Evolutionary conservation across 2,329 filamentous ascomycete species (phyloP), one percentile per base, ranked within the genome.

Genomic region (Arthrobotrys entomopaga): DNA sequence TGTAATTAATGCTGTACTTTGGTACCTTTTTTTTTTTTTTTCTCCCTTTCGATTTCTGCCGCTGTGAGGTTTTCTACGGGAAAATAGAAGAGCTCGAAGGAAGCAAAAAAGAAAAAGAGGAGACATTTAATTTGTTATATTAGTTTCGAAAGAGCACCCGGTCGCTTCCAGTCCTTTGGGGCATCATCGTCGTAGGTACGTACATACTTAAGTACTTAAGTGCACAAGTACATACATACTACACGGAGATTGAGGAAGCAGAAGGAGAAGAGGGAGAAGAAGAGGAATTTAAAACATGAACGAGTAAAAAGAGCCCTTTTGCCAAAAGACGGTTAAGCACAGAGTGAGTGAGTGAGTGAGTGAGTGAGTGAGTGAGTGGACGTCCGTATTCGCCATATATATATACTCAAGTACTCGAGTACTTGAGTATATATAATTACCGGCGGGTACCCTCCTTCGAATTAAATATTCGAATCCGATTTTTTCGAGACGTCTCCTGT

Each of bases 51-150:
- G 54, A 29, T 53, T 67, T 72, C 60, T 65, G 67, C 60, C 67
- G 50, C 29, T 34, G 10, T 34, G 67, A 64, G 48, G 42, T 54
- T 66, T 66, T 73, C 59, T 63, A 57, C 56, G 69, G 69, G 59
- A 73, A 73, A 66, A 73, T 73, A 56, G 61, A 20, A 60, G 69
- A 73, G 69, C 61, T 73, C 69, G 56, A 73, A 66, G 29, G 10
- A 34, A 34, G 29, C 29, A 34, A 34, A 29, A 26, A 49, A 24
- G 42, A 34, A 29, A 19, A 52, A 43, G 48, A 42, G 54, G 40
- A 24, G 61, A 50, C 11, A 26, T 42, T 24, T 50, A 34, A 42
- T 24, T 34, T 24, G 16, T 34, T 34, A 34, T 67, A 67, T 67
- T 67, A 67, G 59, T 59, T 60, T 24, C 64, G 43, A 46, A 34